A percentile compares a stretch with the other conserved stretches of the same genome.
Evolutionary conservation across 2,329 filamentous ascomycete genomes (phyloP).

Genomic region (Cladosporium colombiae): DNA sequence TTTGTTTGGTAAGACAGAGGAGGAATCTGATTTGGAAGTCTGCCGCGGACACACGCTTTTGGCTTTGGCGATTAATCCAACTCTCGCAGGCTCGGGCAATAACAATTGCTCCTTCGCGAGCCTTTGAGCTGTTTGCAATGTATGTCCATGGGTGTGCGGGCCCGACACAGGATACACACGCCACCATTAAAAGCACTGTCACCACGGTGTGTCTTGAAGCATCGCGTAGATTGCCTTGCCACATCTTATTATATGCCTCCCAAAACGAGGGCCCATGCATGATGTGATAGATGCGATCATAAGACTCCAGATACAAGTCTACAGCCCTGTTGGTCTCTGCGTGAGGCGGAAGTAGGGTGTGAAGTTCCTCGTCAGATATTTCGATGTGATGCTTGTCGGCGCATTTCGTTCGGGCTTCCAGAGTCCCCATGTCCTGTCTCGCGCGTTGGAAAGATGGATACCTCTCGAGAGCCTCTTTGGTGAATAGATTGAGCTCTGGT

Average conservation of each 20-base stretch:
- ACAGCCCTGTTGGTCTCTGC: constrained; percentile 45
- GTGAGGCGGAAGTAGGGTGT: constrained; percentile 40
- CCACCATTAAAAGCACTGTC: constrained; percentile 44
- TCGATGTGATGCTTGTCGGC: constrained; percentile 27
- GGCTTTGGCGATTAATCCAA: constrained; percentile 48
- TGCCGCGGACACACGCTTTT: constrained; percentile 54
- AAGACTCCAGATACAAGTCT: constrained; percentile 51
- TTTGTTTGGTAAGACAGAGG: constrained; percentile 52
- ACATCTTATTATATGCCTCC: constrained; percentile 52
- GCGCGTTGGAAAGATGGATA: constrained; percentile 37
- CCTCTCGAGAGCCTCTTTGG: constrained; percentile 36
- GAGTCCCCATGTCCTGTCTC: constrained; percentile 30
- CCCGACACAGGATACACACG: constrained; percentile 40
- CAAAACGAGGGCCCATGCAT: constrained; percentile 57
- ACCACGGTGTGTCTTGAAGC: constrained; percentile 40
- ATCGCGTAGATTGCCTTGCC: constrained; percentile 39
- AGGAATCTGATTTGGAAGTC: constrained; percentile 56
- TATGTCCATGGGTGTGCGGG: constrained; percentile 38
- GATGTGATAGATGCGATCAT: constrained; percentile 55
- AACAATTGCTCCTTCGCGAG: constrained; percentile 42
- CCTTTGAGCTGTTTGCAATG: constrained; percentile 45
- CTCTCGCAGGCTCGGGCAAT: constrained; percentile 44
- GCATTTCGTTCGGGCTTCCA: constrained; percentile 29
- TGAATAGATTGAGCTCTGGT: constrained; percentile 33
- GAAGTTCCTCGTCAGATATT: constrained; percentile 38